These are phyloP conservation scores for Talaromyces rugulosus DNA, from an alignment of 2,329 filamentous ascomycete genomes.

Conservation along the genomic window DNA sequence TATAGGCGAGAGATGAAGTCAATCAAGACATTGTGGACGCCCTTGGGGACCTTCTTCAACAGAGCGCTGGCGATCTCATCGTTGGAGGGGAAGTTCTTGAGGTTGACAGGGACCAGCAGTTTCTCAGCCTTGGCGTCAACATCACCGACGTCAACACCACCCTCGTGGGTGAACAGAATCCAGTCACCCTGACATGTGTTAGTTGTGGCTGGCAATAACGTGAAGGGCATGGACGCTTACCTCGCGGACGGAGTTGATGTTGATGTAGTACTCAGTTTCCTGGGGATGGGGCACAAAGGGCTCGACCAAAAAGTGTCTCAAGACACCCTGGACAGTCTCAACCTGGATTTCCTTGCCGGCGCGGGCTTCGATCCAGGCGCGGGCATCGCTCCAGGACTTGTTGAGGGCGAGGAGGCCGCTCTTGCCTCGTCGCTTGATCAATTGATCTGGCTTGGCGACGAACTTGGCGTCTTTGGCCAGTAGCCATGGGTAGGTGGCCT, in stretches of 20 bases:
- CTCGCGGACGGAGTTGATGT: constrained; percentile 99
- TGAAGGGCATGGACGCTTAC: constrained; percentile 54
- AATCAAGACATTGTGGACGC: constrained; percentile 95
- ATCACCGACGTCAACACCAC: constrained; percentile 98
- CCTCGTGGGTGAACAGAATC: constrained; percentile 99
- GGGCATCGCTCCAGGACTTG: constrained; percentile 93
- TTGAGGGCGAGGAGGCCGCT: constrained; percentile 93
- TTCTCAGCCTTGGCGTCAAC: constrained; percentile 99
- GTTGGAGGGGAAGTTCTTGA: constrained; percentile 92
- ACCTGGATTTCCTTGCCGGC: constrained; percentile 91
- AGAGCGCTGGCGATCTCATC: constrained; percentile 81
- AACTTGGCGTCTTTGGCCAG: constrained; percentile 80
- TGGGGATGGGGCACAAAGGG: constrained; percentile 95
- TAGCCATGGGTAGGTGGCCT: constrained; percentile 95
- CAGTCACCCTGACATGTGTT: constrained; percentile 72
- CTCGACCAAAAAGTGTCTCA: constrained; percentile 96
- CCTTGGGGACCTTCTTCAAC: constrained; percentile 88
- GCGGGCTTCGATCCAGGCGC: constrained; percentile 87
- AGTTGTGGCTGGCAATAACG: not conserved
- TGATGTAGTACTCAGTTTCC: constrained; percentile 99
- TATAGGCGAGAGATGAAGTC: constrained; percentile 99
- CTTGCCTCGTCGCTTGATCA: constrained; percentile 99
- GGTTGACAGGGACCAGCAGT: constrained; percentile 93
- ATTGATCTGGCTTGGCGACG: constrained; percentile 98
- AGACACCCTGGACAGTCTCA: constrained; percentile 80